phyloP scores from a whole-genome alignment of 768 basidiomycete species.

The Lactarius sp. region DNA sequence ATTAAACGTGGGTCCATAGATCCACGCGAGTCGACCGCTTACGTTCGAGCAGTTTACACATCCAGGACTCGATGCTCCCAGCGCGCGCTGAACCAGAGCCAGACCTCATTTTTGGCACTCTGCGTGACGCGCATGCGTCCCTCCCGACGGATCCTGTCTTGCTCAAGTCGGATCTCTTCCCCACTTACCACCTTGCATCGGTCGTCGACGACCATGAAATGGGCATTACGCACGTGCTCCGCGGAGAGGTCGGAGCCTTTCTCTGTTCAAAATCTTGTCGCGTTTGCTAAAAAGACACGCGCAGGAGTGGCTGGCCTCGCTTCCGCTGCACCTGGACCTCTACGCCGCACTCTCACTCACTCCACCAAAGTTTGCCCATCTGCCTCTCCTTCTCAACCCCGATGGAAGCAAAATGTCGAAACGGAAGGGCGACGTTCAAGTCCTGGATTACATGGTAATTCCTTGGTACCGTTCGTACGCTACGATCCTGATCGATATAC shows the following conservation, averaged over 20 bases:
- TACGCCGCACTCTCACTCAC: slow-evolving; percentile 71
- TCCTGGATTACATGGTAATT: slow-evolving; percentile 79
- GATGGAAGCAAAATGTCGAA: slow-evolving; percentile 96
- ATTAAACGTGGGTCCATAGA: slow-evolving; percentile 60
- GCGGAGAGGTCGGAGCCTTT: slow-evolving; percentile 70
- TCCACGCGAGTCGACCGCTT: not conserved
- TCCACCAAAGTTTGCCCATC: slow-evolving; percentile 82
- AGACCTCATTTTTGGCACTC: slow-evolving; percentile 73
- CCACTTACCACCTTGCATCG: slow-evolving; percentile 94
- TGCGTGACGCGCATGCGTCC: slow-evolving; percentile 72
- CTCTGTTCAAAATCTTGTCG: not conserved
- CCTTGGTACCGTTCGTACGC: not conserved
- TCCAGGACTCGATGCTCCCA: slow-evolving; percentile 57
- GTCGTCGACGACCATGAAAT: slow-evolving; percentile 96
- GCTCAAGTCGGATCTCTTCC: slow-evolving; percentile 87
- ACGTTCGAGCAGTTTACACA: slow-evolving; percentile 1
- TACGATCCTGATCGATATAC: not conserved
- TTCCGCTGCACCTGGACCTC: slow-evolving; percentile 85
- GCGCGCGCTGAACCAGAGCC: slow-evolving; percentile 39
- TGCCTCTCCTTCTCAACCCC: slow-evolving; percentile 84
- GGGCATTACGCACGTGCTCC: slow-evolving; percentile 91
- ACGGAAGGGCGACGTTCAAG: slow-evolving; percentile 82
- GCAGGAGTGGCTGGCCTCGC: slow-evolving; percentile 94
- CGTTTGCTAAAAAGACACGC: slow-evolving; percentile 7
- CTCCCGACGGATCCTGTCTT: slow-evolving; percentile 86